These are phyloP conservation scores for Fusarium nygamai DNA, from an alignment of 2,329 filamentous ascomycete genomes.

Conservation along the genomic window DNA sequence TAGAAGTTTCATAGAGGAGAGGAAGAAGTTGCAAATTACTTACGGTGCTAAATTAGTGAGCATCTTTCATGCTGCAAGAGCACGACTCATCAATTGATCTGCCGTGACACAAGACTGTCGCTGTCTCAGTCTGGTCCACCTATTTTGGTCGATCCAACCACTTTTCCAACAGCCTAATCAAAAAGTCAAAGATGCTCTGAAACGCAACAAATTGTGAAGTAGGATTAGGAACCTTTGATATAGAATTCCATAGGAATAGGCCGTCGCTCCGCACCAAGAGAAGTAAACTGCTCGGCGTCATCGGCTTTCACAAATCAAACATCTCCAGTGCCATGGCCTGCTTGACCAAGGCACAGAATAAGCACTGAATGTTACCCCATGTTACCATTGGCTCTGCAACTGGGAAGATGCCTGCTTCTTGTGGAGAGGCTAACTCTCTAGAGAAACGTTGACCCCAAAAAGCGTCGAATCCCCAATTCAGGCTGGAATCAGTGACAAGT, in stretches of 20 bases:
- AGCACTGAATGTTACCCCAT: not conserved
- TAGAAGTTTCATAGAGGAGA: too few species aligned
- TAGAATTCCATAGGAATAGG: not conserved
- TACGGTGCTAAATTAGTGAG: too few species aligned
- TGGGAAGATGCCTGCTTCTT: not conserved
- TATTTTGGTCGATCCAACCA: not conserved
- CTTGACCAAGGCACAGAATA: not conserved
- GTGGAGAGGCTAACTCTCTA: not conserved
- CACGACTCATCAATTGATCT: too few species aligned
- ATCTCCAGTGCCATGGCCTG: not conserved
- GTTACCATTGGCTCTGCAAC: not conserved
- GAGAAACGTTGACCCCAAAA: not conserved
- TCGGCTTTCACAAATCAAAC: constrained; percentile 20
- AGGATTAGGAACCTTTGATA: not conserved
- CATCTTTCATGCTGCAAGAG: not conserved
- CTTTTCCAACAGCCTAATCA: not conserved
- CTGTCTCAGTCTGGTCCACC: not conserved
- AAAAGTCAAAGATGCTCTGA: not conserved
- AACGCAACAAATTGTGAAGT: not conserved
- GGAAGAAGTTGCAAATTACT: not conserved
- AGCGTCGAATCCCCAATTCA: not conserved
- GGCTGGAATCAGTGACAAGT: not conserved
- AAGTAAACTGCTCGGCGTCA: not conserved
- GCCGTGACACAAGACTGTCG: not conserved
- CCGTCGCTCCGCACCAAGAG: not conserved